phyloP scores from a whole-genome alignment of 1,139 yeast genomes.

The Debaryomycetaceae sp. region DNA sequence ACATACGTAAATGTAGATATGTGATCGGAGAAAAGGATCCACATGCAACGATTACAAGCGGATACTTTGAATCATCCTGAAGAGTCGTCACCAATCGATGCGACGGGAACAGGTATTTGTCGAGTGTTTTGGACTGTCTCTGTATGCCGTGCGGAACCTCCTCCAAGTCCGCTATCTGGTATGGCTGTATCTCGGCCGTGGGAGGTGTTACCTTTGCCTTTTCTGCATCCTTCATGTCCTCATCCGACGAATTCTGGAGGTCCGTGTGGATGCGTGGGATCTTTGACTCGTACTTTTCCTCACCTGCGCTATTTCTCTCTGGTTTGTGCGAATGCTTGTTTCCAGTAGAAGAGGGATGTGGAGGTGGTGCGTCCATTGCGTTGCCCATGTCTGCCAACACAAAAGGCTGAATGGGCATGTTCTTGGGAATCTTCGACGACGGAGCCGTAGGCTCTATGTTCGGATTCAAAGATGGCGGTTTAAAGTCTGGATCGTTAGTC shows the following conservation, averaged over 20 bases:
- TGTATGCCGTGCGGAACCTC: slow-evolving; percentile 94
- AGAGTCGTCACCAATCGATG: slow-evolving; percentile 76
- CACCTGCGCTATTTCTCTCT: slow-evolving; percentile 2
- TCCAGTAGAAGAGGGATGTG: slow-evolving; percentile 39
- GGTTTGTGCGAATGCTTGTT: slow-evolving; percentile 1
- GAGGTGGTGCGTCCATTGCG: slow-evolving; percentile 71
- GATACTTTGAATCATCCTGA: slow-evolving; percentile 74
- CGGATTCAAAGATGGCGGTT: slow-evolving; percentile 64
- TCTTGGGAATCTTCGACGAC: slow-evolving; percentile 66
- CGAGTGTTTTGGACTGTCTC: slow-evolving; percentile 73
- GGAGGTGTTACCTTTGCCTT: slow-evolving; percentile 30
- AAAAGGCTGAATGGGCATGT: slow-evolving; percentile 69
- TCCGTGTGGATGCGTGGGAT: slow-evolving; percentile 44
- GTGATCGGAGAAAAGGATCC: slow-evolving; percentile 97
- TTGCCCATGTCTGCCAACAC: slow-evolving; percentile 74
- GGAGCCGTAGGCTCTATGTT: slow-evolving; percentile 69
- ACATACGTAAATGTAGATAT: slow-evolving; percentile 91
- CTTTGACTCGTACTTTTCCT: slow-evolving; percentile 24
- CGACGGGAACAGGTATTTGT: slow-evolving; percentile 74
- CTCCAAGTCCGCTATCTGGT: slow-evolving; percentile 87
- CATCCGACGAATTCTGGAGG: slow-evolving; percentile 33
- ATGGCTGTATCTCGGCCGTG: slow-evolving; percentile 50
- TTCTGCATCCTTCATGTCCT: slow-evolving; percentile 15
- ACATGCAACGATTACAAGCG: slow-evolving; percentile 93
- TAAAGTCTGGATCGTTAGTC: slow-evolving; percentile 72